phyloP scores from a whole-genome alignment of 2,329 filamentous ascomycete genomes.

The Phoma herbarum region DNA sequence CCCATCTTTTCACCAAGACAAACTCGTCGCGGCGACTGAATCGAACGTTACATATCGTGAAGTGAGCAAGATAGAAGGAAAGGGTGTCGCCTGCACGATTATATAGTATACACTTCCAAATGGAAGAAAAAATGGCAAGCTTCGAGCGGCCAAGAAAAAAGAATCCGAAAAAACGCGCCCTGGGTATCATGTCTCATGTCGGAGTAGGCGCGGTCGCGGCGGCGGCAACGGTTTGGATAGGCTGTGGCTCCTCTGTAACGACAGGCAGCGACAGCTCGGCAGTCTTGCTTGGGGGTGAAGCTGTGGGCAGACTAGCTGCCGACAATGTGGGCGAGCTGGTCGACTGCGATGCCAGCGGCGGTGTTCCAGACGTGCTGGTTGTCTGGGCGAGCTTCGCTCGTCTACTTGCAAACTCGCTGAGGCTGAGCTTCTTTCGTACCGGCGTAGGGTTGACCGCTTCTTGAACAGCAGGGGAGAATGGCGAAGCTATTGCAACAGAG shows the following conservation, averaged over 20 bases:
- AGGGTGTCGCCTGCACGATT: slow-evolving; percentile 31
- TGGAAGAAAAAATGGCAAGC: slow-evolving; percentile 31
- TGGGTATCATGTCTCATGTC: slow-evolving; percentile 38
- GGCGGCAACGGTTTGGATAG: slow-evolving; percentile 17
- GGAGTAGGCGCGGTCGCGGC: slow-evolving; percentile 22
- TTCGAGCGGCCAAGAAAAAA: slow-evolving; percentile 28
- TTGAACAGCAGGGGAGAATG: slow-evolving; percentile 53
- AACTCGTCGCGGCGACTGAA: slow-evolving; percentile 15
- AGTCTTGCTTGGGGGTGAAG: slow-evolving; percentile 40
- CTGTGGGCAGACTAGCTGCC: slow-evolving; percentile 41
- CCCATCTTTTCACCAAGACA: slow-evolving; percentile 18
- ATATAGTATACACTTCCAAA: slow-evolving; percentile 47
- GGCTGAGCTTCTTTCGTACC: slow-evolving; percentile 59
- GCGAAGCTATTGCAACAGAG: slow-evolving; percentile 39
- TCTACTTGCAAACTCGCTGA: slow-evolving; percentile 61
- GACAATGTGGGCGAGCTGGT: slow-evolving; percentile 47
- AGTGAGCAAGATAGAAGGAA: slow-evolving; percentile 22
- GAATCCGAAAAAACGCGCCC: slow-evolving; percentile 29
- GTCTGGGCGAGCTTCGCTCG: slow-evolving; percentile 51
- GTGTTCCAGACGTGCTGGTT: slow-evolving; percentile 33
- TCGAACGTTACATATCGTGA: slow-evolving; percentile 22
- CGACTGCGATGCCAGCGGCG: slow-evolving; percentile 37
- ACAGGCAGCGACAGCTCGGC: slow-evolving; percentile 38
- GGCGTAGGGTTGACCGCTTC: slow-evolving; percentile 54
- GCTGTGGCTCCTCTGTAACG: slow-evolving; percentile 39